Evolutionary conservation across 2,329 filamentous ascomycete species (phyloP), one percentile per base, ranked within the genome.

Genomic region (Arachnomyces sp.): DNA sequence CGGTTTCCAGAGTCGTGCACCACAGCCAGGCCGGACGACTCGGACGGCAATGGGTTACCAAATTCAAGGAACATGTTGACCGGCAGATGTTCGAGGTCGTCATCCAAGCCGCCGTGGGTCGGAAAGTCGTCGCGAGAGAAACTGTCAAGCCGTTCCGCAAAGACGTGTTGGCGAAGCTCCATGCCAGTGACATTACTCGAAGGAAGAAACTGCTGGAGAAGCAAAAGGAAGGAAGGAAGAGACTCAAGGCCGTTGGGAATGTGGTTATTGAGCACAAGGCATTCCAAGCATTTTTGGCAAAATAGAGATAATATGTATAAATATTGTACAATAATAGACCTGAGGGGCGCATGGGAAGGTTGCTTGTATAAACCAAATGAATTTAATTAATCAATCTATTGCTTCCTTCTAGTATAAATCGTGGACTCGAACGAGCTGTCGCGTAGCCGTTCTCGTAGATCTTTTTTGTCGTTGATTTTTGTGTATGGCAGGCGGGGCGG

Each of bases 131-230:
- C 3, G 92, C 92, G 0, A 74, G 92, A 56, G 92, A 96, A 60
- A 95, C 89, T 0, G 81, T 98, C 59, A 96, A 96, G 68, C 87
- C 92, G 0, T 98, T 94, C 63, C 74, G 92, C 34, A 98, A 98
- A 63, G 92, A 98, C 53, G 92, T 98, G 2, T 66, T 94, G 42
- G 82, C 83, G 6, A 96, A 96, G 65, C 69, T 98, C 41, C 93
- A 98, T 58, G 92, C 92, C 1, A 84, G 83, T 46, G 92, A 98
- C 65, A 77, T 94, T 12, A 79, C 79, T 3, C 71, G 92, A 43
- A 76, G 89, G 29, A 76, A 80, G 55, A 98, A 98, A 64, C 64
- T 98, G 49, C 65, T 98, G 8, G 90, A 96, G 67, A 94, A 90
- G 71, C 92, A 98, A 64, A 98, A 98, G 67, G 89, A 89, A 50